phyloP scores from a whole-genome alignment of 2,329 filamentous ascomycete genomes.

The Talaromyces rugulosus region DNA sequence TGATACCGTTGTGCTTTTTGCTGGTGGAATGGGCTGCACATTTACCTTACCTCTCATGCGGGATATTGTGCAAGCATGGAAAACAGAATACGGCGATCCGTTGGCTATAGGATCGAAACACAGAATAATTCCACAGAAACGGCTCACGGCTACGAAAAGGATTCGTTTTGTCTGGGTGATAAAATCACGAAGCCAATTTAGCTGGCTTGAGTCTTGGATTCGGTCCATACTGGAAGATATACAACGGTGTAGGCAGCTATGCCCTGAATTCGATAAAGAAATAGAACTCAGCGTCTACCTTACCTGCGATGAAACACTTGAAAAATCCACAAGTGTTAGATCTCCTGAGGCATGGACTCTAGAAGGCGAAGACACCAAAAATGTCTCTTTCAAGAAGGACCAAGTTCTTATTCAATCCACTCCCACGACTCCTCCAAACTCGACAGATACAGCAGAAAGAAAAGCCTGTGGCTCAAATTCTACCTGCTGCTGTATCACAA shows the following conservation, averaged over 20 bases:
- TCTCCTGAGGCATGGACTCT: neutral
- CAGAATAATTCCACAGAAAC: conserved; percentile 12
- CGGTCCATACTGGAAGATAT: conserved; percentile 43
- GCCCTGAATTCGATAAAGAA: conserved; percentile 33
- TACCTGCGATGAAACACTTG: conserved; percentile 49
- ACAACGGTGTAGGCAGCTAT: conserved; percentile 27
- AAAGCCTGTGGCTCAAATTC: conserved; percentile 23
- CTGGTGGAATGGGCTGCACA: conserved; percentile 57
- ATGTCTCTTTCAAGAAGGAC: neutral
- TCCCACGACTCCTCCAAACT: conserved; percentile 13
- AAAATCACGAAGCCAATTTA: conserved; percentile 49
- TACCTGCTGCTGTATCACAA: conserved; percentile 48
- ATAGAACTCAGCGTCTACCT: conserved; percentile 53
- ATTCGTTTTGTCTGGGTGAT: conserved; percentile 58
- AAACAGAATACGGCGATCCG: conserved; percentile 23
- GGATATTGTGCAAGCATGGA: conserved; percentile 50
- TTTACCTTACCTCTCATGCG: conserved; percentile 55
- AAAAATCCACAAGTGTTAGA: neutral
- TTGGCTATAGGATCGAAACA: neutral
- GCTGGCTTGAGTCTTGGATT: conserved; percentile 52
- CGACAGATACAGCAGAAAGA: conserved; percentile 6
- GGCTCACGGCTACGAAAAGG: conserved; percentile 42
- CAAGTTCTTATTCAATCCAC: conserved; percentile 19
- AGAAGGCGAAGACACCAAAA: neutral
- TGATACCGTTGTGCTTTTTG: conserved; percentile 57